Evolutionary conservation across 2,329 filamentous ascomycete genomes (phyloP).

Genomic region (Phoma sp.): DNA sequence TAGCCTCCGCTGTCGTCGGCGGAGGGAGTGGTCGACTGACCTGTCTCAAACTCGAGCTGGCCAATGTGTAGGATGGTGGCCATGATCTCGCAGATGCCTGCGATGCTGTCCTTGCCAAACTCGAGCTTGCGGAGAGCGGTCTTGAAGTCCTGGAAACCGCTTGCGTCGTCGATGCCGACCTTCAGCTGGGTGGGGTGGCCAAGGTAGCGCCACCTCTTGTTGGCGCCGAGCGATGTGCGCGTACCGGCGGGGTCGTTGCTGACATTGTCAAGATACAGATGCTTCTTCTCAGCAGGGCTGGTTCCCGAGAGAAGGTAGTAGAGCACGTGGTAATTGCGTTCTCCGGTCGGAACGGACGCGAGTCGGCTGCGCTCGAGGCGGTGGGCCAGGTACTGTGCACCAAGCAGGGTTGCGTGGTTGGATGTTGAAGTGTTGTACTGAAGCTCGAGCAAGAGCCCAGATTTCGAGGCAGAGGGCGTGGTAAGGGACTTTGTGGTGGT

Average conservation of each 20-base stretch:
- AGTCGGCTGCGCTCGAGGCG: slow-evolving; percentile 91
- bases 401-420: slow-evolving; percentile 84
- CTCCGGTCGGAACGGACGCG: slow-evolving; percentile 88
- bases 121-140: slow-evolving; percentile 92
- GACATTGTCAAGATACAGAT: slow-evolving; percentile 70
- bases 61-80: slow-evolving; percentile 96
- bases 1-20: slow-evolving; percentile 95
- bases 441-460: slow-evolving; percentile 92
- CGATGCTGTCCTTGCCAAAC: slow-evolving; percentile 91
- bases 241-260: slow-evolving; percentile 59
- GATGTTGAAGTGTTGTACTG: slow-evolving; percentile 93
- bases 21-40: slow-evolving; percentile 76
- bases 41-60: slow-evolving; percentile 90
- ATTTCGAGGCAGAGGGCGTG: slow-evolving; percentile 93
- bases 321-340: slow-evolving; percentile 93
- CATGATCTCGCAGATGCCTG: slow-evolving; percentile 93
- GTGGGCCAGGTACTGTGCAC: slow-evolving; percentile 93
- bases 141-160: slow-evolving; percentile 98
- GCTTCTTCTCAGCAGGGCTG: slow-evolving; percentile 85
- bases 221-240: slow-evolving; percentile 61
- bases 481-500: slow-evolving; percentile 98
- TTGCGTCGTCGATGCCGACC: slow-evolving; percentile 92
- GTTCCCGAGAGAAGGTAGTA: slow-evolving; percentile 96
- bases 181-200: slow-evolving; percentile 97
- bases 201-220: slow-evolving; percentile 93